A percentile compares a stretch with the other conserved stretches of the same genome.
phyloP scores from a whole-genome alignment of 1,139 yeast species.

The Geotrichum histeridarum region DNA sequence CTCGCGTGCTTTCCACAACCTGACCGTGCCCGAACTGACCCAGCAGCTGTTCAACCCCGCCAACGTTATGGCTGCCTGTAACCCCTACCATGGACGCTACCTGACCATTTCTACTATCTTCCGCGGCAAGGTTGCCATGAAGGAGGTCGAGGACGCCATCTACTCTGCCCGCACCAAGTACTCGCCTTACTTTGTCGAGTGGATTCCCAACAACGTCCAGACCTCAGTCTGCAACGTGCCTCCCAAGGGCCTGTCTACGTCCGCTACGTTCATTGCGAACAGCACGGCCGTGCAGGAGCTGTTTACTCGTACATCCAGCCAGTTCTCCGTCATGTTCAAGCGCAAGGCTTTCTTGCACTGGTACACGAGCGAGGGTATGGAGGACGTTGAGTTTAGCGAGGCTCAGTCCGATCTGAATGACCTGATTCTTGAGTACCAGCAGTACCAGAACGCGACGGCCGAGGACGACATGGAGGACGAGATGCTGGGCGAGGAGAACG shows the following conservation, averaged over 20 bases:
- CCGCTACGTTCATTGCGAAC: slow-evolving; percentile 46
- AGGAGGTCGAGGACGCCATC: slow-evolving; percentile 45
- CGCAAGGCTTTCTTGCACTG: slow-evolving; percentile 46
- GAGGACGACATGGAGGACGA: slow-evolving; percentile 39
- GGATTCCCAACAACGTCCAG: slow-evolving; percentile 43
- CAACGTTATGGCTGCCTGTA: slow-evolving; percentile 45
- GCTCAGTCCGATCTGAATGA: slow-evolving; percentile 43
- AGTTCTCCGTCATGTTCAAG: slow-evolving; percentile 44
- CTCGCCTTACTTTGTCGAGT: slow-evolving; percentile 41
- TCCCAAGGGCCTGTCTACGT: slow-evolving; percentile 39
- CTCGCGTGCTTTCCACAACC: slow-evolving; percentile 39
- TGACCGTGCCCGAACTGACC: slow-evolving; percentile 44
- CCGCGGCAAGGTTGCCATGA: slow-evolving; percentile 44
- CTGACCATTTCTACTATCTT: slow-evolving; percentile 44
- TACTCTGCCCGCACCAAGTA: slow-evolving; percentile 38
- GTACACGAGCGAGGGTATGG: slow-evolving; percentile 48
- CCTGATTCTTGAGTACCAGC: slow-evolving; percentile 42
- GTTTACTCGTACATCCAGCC: slow-evolving; percentile 40
- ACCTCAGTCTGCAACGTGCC: slow-evolving; percentile 44
- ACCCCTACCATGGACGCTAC: slow-evolving; percentile 43
- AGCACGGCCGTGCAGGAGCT: slow-evolving; percentile 45
- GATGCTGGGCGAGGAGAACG: not conserved
- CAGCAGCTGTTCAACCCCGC: slow-evolving; percentile 44
- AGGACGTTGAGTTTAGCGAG: slow-evolving; percentile 44
- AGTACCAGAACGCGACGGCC: slow-evolving; percentile 41